These are phyloP conservation scores for Lithospermum erythrorhizon DNA, from an alignment of 257 asterid genomes.

Conservation along the genomic window DNA sequence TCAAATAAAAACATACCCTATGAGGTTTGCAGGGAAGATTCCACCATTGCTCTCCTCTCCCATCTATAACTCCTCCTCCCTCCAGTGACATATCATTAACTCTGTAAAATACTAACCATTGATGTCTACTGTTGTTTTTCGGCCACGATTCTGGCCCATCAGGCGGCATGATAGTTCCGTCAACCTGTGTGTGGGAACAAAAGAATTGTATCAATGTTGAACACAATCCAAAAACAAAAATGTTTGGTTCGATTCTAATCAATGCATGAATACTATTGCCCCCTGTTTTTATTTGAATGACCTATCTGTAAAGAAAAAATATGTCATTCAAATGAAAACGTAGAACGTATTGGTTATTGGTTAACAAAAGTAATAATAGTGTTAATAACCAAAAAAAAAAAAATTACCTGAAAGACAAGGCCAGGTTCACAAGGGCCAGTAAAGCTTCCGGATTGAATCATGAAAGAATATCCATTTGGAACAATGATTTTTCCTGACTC, in stretches of 20 bases:
- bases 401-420: slow-evolving; percentile 35
- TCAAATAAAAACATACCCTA: slow-evolving; percentile 21
- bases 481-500: slow-evolving; percentile 26
- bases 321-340: too few species aligned
- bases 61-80: slow-evolving; percentile 52
- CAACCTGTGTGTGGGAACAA: slow-evolving; percentile 22
- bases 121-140: slow-evolving; percentile 32
- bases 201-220: background rate
- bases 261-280: too few species aligned
- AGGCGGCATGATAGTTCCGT: slow-evolving; percentile 47
- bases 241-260: too few species aligned
- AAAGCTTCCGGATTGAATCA: slow-evolving; percentile 49
- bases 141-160: slow-evolving; percentile 56
- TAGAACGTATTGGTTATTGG: too few species aligned
- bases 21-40: slow-evolving; percentile 60
- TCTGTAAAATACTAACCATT: slow-evolving; percentile 58
- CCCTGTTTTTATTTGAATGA: too few species aligned
- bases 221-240: too few species aligned
- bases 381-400: background rate
- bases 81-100: slow-evolving; percentile 29
- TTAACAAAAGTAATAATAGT: background rate
- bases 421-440: slow-evolving; percentile 49
- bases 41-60: slow-evolving; percentile 55
- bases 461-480: slow-evolving; percentile 32
- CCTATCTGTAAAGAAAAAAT: too few species aligned